These are phyloP conservation scores for Cladophialophora yegresii DNA, from an alignment of 2,329 filamentous ascomycete genomes.

Conservation along the genomic window DNA sequence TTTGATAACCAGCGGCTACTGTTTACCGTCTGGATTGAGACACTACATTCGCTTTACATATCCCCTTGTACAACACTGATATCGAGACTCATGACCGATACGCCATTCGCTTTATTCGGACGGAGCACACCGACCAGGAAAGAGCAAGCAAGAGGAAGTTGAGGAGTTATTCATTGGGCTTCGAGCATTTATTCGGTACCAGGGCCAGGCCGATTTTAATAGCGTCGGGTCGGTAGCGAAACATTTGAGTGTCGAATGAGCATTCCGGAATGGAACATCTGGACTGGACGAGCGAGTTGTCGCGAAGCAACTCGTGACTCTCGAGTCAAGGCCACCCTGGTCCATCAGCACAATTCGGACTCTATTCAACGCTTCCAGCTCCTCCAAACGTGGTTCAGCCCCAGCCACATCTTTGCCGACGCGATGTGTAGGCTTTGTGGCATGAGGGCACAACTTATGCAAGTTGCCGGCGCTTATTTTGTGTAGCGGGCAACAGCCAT, in stretches of 20 bases:
- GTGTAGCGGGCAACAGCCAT: not conserved
- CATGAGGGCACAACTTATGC: not conserved
- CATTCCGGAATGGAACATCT: not conserved
- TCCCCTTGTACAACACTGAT: constrained; percentile 28
- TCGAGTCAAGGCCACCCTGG: not conserved
- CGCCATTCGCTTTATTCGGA: constrained; percentile 30
- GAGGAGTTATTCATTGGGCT: constrained; percentile 4
- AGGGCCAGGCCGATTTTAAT: not conserved
- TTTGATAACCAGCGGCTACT: constrained; percentile 27
- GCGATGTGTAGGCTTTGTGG: not conserved
- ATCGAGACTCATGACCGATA: constrained; percentile 33
- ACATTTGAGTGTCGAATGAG: not conserved
- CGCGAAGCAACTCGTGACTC: not conserved
- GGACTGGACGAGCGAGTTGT: not conserved
- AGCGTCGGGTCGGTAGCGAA: not conserved
- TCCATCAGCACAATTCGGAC: not conserved
- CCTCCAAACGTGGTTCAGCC: not conserved
- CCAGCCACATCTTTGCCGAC: not conserved
- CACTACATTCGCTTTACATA: constrained; percentile 31
- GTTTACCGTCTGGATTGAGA: constrained; percentile 27
- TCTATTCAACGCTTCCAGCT: not conserved
- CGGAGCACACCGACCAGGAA: constrained; percentile 7
- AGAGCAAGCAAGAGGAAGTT: constrained; percentile 4
- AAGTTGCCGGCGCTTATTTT: not conserved
- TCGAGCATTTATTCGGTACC: not conserved